A percentile compares a stretch with the other conserved stretches of the same genome.
phyloP scores from a whole-genome alignment of 345 rosid species.

The Salix koriyanagi region DNA sequence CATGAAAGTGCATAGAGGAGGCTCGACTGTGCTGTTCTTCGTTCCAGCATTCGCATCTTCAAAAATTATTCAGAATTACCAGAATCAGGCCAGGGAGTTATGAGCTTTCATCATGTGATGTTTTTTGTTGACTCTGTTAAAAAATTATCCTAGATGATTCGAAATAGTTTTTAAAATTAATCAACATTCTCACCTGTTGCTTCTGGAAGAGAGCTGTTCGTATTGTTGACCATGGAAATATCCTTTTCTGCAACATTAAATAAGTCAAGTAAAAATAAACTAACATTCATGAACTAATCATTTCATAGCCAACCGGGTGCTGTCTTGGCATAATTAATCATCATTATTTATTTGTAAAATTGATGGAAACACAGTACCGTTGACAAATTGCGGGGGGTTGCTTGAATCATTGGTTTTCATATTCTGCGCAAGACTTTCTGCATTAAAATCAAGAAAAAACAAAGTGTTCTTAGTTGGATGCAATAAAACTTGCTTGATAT shows the following conservation, averaged over 20 bases:
- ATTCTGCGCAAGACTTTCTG: too few relatives aligned
- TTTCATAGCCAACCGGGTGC: too few relatives aligned
- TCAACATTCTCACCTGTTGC: not conserved
- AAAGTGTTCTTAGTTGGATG: too few relatives aligned
- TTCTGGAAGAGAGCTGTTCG: constrained; percentile 16
- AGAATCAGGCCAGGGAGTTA: not conserved
- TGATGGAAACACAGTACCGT: too few relatives aligned
- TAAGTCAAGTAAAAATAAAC: not conserved
- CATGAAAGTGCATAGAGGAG: constrained; percentile 31
- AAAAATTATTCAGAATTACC: not conserved
- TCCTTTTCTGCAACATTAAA: constrained; percentile 7
- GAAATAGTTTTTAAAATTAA: too few relatives aligned
- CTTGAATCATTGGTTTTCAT: too few relatives aligned
- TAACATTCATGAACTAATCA: too few relatives aligned
- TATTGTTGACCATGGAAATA: constrained; percentile 7
- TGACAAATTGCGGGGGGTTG: too few relatives aligned
- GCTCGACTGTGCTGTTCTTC: constrained; percentile 19
- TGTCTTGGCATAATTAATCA: too few relatives aligned
- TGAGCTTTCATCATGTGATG: not conserved
- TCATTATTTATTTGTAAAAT: too few relatives aligned
- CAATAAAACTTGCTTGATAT: too few relatives aligned
- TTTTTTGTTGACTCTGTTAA: not conserved
- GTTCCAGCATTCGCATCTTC: constrained; percentile 13
- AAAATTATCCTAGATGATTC: not conserved
- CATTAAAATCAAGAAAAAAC: too few relatives aligned